These are phyloP conservation scores for Dendrothele bispora DNA, from an alignment of 768 basidiomycete species.

Conservation along the genomic window DNA sequence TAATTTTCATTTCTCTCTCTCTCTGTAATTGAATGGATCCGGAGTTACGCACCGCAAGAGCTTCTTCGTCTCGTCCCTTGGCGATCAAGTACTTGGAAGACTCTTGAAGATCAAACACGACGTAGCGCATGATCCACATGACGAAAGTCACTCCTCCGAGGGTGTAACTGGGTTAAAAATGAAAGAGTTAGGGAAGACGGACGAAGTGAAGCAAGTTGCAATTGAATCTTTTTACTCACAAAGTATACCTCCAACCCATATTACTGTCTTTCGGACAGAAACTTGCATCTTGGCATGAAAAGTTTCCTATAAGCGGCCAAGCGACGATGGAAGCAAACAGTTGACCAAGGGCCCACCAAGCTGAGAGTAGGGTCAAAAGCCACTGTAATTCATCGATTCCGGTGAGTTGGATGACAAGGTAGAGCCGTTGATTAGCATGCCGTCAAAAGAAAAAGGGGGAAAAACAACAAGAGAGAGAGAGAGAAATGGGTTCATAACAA, in stretches of 20 bases:
- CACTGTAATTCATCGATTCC: too few species aligned
- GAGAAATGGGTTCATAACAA: constrained; percentile 9
- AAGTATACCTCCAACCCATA: constrained; percentile 62
- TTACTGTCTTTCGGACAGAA: constrained; percentile 49
- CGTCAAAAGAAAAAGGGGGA: background rate
- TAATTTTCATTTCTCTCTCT: too few species aligned
- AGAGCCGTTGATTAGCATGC: background rate
- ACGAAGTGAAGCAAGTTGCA: too few species aligned
- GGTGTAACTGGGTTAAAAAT: too few species aligned
- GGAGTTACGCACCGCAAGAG: constrained; percentile 36
- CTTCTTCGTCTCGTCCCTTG: constrained; percentile 57
- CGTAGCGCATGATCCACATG: constrained; percentile 54
- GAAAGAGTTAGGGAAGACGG: too few species aligned
- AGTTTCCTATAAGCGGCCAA: constrained; percentile 57
- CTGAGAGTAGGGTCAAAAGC: constrained; percentile 6
- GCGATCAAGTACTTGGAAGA: constrained; percentile 61
- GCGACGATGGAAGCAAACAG: constrained; percentile 44
- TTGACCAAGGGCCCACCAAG: constrained; percentile 9
- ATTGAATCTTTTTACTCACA: constrained; percentile 42
- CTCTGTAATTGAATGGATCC: too few species aligned
- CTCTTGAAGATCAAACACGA: constrained; percentile 60
- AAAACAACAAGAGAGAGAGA: constrained; percentile 1
- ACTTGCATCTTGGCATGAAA: constrained; percentile 43
- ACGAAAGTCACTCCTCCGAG: constrained; percentile 47
- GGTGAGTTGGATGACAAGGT: too few species aligned